A percentile compares a stretch with the other conserved stretches of the same genome.
Conservation (phyloP, 208 protist species). For the Vickermania spadyakhi region DNA sequence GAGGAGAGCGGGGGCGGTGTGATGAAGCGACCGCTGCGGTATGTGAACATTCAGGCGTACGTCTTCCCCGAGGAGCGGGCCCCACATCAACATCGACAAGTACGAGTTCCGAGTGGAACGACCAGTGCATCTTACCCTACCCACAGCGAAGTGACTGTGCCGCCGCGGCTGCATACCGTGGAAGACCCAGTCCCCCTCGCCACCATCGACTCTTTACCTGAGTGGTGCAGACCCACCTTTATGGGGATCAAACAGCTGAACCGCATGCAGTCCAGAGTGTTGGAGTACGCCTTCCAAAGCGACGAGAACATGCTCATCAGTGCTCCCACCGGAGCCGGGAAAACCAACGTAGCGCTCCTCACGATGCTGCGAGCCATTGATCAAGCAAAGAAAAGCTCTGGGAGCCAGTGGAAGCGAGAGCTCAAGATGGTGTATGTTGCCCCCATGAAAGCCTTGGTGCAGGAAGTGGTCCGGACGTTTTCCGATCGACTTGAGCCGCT, state of each 20-base stretch:
- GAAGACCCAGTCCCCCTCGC: conserved; percentile 19
- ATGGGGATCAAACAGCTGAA: conserved; percentile 87
- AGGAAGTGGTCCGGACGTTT: conserved; percentile 99
- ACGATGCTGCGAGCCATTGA: conserved; percentile 92
- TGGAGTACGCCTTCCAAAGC: conserved; percentile 85
- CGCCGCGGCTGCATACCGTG: conserved; percentile 46
- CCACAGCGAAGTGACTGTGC: conserved; percentile 77
- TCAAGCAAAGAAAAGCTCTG: conserved; percentile 16
- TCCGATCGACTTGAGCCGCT: conserved; percentile 84
- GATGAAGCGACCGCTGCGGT: conserved; percentile 30
- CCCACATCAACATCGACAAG: conserved; percentile 56
- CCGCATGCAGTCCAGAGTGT: conserved; percentile 95
- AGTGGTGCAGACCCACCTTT: conserved; percentile 60
- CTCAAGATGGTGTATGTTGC: conserved; percentile 99
- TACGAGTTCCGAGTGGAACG: conserved; percentile 63
- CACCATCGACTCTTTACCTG: conserved; percentile 34
- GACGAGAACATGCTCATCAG: conserved; percentile 98
- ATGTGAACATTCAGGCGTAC: conserved; percentile 63
- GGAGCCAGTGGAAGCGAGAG: conserved; percentile 17
- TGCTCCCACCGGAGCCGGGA: conserved; percentile 99
- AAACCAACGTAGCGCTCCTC: conserved; percentile 99
- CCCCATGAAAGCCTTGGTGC: conserved; percentile 99
- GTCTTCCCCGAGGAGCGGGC: conserved; percentile 75
- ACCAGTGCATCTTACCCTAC: conserved; percentile 67
- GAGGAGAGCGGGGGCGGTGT: background rate